Evolutionary conservation across 2,329 filamentous ascomycete genomes (phyloP), one percentile per base, ranked within the genome.

Genomic region (Calonectria pteridis): DNA sequence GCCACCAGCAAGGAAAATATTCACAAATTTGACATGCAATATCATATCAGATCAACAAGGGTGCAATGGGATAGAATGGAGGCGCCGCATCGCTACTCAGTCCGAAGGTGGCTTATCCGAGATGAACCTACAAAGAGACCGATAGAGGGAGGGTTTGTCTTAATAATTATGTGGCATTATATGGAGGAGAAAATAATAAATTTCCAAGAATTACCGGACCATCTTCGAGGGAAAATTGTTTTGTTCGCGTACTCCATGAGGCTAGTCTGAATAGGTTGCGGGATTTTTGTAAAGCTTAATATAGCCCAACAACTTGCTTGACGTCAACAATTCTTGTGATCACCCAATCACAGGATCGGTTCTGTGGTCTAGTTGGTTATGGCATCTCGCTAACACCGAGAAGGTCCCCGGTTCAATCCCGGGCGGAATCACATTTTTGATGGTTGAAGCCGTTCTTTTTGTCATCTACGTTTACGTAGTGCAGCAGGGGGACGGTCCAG

Each of bases 331-430:
- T 28, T 6, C 55, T 46, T 49, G 26, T 28, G 55, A 43, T 69
- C 3, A 51, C 63, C 33, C 67, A 49, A 63, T 53, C 16, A 53
- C 14, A 53, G 14, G 28, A 14, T 26, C 10, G 77, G 74, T 78
- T 77, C 65, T 73, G 75, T 78, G 77, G 77, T 74, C 71, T 78
- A 78, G 77, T 70, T 78, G 77, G 74, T 78, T 74, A 78, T 75
- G 71, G 69, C 77, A 74, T 77, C 71, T 78, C 77, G 67, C 73
- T 78, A 78, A 78, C 77, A 78, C 75, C 73, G 77, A 78, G 71
- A 77, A 77, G 77, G 71, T 78, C 77, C 75, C 73, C 76, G 77
- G 76, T 78, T 78, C 77, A 75, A 78, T 67, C 77, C 77, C 77
- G 76, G 71, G 76, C 75, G 75, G 75, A 76, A 78, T 73, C 77